Evolutionary conservation across 2,329 filamentous ascomycete genomes (phyloP).

Genomic region (Gremmenia infestans): DNA sequence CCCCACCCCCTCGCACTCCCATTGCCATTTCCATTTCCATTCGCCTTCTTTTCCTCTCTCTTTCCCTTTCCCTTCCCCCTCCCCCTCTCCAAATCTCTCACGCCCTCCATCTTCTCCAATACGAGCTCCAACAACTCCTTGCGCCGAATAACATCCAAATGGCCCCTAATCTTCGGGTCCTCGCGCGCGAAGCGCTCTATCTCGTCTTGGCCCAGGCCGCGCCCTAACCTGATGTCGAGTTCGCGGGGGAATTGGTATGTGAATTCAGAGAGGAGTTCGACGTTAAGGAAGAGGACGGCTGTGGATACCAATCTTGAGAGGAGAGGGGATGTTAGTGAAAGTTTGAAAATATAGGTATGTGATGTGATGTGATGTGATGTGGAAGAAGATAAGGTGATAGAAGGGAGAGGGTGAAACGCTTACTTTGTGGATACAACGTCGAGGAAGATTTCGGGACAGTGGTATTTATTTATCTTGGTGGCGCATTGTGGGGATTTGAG

Average conservation of each 20-base stretch:
- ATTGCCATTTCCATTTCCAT: conserved; percentile 13
- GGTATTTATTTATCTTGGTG: conserved; percentile 82
- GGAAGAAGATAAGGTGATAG: too few species aligned
- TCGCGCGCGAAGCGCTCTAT: conserved; percentile 89
- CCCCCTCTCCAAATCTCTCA: conserved; percentile 69
- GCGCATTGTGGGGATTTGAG: conserved; percentile 88
- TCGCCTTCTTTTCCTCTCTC: conserved; percentile 8
- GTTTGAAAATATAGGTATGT: too few species aligned
- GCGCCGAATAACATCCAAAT: conserved; percentile 84
- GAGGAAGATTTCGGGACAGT: conserved; percentile 96
- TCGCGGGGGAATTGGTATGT: conserved; percentile 97
- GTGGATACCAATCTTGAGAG: conserved; percentile 65
- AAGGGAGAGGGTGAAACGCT: too few species aligned
- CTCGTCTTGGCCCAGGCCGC: conserved; percentile 71
- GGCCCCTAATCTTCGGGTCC: conserved; percentile 81
- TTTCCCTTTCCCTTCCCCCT: conserved; percentile 29
- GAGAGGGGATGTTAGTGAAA: too few species aligned
- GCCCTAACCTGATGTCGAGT: conserved; percentile 78
- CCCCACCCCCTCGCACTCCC: conserved; percentile 20
- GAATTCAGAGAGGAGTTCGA: conserved; percentile 93
- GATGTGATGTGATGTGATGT: too few species aligned
- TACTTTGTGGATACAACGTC: conserved; percentile 87
- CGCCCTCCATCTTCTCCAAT: conserved; percentile 89
- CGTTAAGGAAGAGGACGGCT: conserved; percentile 93
- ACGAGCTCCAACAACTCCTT: conserved; percentile 93